A percentile compares a stretch with the other conserved stretches of the same genome.
Conservation (phyloP, 106 monocot species). For the Amphibolis antarctica region DNA sequence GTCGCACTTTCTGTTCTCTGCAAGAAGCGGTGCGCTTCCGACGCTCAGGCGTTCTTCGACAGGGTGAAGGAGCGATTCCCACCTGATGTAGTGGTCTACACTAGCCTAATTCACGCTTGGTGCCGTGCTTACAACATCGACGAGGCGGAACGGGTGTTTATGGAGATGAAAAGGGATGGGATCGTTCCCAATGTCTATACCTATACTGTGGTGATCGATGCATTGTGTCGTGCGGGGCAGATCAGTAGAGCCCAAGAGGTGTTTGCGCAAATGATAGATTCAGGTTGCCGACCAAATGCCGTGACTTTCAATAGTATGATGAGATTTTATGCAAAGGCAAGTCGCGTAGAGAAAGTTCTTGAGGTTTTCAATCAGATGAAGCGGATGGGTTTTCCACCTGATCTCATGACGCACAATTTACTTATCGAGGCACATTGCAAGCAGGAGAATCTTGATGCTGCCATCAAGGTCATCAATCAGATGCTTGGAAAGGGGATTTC, state of each 20-base stretch:
- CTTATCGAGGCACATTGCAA: constrained; percentile 65
- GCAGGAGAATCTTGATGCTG: constrained; percentile 63
- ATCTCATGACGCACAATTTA: constrained; percentile 81
- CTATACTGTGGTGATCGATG: constrained; percentile 64
- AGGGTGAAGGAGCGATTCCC: constrained; percentile 27
- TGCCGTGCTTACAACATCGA: constrained; percentile 59
- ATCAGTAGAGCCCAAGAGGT: constrained; percentile 72
- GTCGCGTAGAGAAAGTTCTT: constrained; percentile 52
- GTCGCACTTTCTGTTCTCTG: constrained; percentile 42
- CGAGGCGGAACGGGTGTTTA: constrained; percentile 56
- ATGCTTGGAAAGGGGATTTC: constrained; percentile 41
- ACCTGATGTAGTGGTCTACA: constrained; percentile 73
- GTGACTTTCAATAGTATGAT: constrained; percentile 82
- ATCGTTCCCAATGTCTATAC: constrained; percentile 83
- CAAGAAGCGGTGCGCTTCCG: constrained; percentile 46
- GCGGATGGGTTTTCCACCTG: constrained; percentile 52
- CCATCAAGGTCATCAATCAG: constrained; percentile 59
- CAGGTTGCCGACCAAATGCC: constrained; percentile 52
- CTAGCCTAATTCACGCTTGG: constrained; percentile 80
- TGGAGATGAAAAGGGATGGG: constrained; percentile 42
- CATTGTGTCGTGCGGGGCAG: constrained; percentile 58
- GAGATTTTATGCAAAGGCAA: constrained; percentile 59
- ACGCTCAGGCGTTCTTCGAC: constrained; percentile 79
- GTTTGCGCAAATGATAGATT: constrained; percentile 74
- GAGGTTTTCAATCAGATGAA: constrained; percentile 93